Evolutionary conservation across 169 alveolate genomes (phyloP), one percentile per base, ranked within the genome.

Genomic region (Cyclospora cayetanensis): DNA sequence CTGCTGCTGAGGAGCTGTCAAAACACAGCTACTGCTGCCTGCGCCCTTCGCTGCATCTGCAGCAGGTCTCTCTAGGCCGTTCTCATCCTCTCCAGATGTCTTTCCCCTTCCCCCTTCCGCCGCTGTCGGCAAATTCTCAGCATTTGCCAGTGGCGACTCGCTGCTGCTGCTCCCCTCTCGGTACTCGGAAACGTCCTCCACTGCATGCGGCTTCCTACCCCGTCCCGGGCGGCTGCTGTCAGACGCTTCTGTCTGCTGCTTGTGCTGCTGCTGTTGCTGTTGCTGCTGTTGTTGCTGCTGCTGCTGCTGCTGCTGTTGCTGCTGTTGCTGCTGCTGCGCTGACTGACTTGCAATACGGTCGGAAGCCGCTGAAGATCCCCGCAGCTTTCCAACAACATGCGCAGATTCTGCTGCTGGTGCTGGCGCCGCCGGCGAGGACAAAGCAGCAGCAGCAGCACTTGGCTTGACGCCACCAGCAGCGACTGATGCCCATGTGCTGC

Each of bases 401-500:
- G 63, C 90, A 55, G 77, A 35, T 4, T 35, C 55, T 20, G 79
- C 60, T 82, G 77, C 77, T 34, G 15, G 31, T 82, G 90, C 41
- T 55, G 90, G 60, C 55, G 80, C 80, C 12, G 27, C 42, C 9
- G 60, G 25, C 9, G 60, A 18, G 60, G 60, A 9, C 60, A 18
- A 9, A 50, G 60, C 60, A 50, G 79, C 77, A 29, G 90, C 11
- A n/a, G 74, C 90, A 53, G 90, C 76, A 35, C 79, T 55, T 7
- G 76, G 86, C 86, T 87, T 87, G 29, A 27, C 53, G 37, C 85
- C 50, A 34, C 92, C 92, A n/a, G 92, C 92, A n/a, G 92, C 92
- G 22, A 87, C 92, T 31, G 92, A 87, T 46, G 92, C 92, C 92
- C 92, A 68, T 11, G 92, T 76, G 76, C 74, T 46, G 37, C 85